Evolutionary conservation across 805 yeast genomes (phyloP), one percentile per base, ranked within the genome.

Genomic region (Tanozyma kutaoensis): DNA sequence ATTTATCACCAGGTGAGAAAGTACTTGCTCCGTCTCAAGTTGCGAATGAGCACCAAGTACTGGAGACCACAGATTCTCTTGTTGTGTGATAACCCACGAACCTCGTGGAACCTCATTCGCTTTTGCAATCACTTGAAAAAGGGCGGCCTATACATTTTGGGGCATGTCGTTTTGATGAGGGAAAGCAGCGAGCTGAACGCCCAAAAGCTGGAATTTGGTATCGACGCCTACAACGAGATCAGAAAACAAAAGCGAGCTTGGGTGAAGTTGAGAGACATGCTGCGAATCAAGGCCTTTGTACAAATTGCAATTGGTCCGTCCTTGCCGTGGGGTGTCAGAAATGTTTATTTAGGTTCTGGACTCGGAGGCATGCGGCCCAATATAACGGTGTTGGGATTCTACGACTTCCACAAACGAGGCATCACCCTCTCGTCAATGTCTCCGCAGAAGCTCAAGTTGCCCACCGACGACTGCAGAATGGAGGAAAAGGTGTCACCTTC

Each of bases 331-430:
- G 97, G 98, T 15, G 93, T 84, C 0, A 62, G 98, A 34, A 88
- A 88, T 46, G 85, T 91, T 8, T 85, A 71, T 32, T 50, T 88
- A 33, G 96, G 96, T 0, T 79, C 94, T 3, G 99, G 99, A 0
- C 58, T 91, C n/a, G 99, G 99, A 6, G 96, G 95, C 9, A 91
- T 91, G 98, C 77, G 72, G 42, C 98, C 98, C 2, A 91, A 91
- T 45, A 86, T 91, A 28, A 82, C 95, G 0, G 93, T 91, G 0
- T 34, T 91, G 18, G 97, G 97, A 0, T 85, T 85, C 43, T 81
- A 76, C 39, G 94, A 88, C 44, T 58, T 76, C 33, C 51, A 46
- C 14, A 57, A 56, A 28, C 62, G 54, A 31, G 62, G 63, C 1
- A 40, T 52, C 12, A 44, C 17, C 17, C 7, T 15, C 7, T 5